Base-by-base conservation (phyloP, 306 rosid species). In the Senna siamea region DNA sequence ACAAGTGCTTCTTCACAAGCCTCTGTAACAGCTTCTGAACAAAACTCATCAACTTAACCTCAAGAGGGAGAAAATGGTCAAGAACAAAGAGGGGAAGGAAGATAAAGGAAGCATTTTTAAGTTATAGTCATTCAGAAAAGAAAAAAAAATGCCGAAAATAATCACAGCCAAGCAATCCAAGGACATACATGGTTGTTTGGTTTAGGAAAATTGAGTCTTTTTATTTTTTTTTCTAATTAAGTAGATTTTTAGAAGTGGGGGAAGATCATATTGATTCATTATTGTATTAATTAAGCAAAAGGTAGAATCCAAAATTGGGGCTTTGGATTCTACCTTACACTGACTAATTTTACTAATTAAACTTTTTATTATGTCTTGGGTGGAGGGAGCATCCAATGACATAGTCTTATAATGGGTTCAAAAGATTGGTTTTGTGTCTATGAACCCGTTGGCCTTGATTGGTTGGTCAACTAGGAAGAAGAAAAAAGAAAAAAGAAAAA, bases 341-440 rank as follows among this genome's bases (percentile, higher is more conserved):
- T 6, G 47, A 61, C 67, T 19, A 59, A 32, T 34, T 7, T 59
- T 20, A 85, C 89, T 78, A 58, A 75, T 80, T 68, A 17, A 72
- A n/a, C 70, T 60, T 65, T 57, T 75, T 28, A 72, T 65, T 72
- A 70, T 77, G 87, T 68, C 84, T 71, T 10, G 80, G 85, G 19
- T 40, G 90, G 81, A 79, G 30, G 81, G 76, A 89, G 93, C 93
- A 84, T 89, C 91, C 89, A 44, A 84, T 73, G 90, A 73, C 87
- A 82, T 41, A 48, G 61, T 50, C 52, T 52, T 48, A 66, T 78
- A 58, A 19, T 43, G 37, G 76, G 92, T 78, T 75, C 85, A 80
- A 80, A 84, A 89, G 90, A 84, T 78, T 76, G 82, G 64, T 82
- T 86, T 89, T 86, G 28, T 82, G 66, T 84, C 90, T 89, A 86